Evolutionary conservation across 176 grass and related monocot genomes (phyloP), one percentile per base, ranked within the genome.

Genomic region (sorghum (Sorghum bicolor)): DNA sequence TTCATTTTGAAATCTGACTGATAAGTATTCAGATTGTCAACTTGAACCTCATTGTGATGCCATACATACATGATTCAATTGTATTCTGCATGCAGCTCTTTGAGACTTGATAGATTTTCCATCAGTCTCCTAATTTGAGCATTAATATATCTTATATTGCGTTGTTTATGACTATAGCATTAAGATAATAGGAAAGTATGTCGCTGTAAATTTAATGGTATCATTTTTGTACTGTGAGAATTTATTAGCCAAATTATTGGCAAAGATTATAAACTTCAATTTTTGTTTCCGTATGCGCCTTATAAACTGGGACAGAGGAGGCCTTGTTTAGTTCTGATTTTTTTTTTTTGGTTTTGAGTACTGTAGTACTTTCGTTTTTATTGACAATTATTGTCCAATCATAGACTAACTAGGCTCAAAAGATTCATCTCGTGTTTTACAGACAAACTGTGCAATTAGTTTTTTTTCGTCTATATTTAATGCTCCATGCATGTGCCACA

Each of bases 1-100:
- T 40, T 25, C 5, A 64, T 80, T 75, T 80, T 76, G 41, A 44
- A 77, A 82, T 61, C 40, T 53, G 40, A 81, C 40, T 77, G 31
- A 64, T 52, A 71, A 14, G 34, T 87, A 63, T 80, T 43, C 20
- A 67, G 45, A 52, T 44, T 37, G 34, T 25, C 63, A 41, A 8
- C 60, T 81, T 47, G 14, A 30, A 32, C 43, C 48, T 82, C 22
- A 82, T 29, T 37, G 28, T 40, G 60, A 78, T 65, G 14, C 6
- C 8, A 10, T 10, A 33, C 38, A 78, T 15, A 14, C 41, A 71
- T 33, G 55, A 55, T 67, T 72, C 64, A 79, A 12, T 78, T 80
- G 2, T 75, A 70, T 74, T 74, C 3, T 68, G 43, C 26, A 24
- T 72, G 45, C 58, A 74, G 17, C 13, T 74, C 13, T 74, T 61